These are phyloP conservation scores for Climacium dendroides DNA, from an alignment of 225 moss, liverwort and hornwort genomes.

Conservation along the genomic window DNA sequence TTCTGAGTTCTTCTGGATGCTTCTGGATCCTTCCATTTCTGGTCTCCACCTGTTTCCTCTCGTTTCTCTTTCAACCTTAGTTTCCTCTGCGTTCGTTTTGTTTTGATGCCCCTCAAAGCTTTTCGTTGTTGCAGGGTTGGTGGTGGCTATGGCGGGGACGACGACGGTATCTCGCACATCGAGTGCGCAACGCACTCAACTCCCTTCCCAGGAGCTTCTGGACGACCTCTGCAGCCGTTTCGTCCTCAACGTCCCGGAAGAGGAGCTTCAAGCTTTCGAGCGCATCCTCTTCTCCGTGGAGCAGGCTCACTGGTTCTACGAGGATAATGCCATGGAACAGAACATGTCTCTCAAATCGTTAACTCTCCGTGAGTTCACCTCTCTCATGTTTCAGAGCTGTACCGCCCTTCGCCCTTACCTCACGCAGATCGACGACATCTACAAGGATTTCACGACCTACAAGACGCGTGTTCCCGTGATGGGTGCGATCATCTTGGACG, in stretches of 20 bases:
- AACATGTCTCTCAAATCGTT: conserved; percentile 60
- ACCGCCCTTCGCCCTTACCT: conserved; percentile 78
- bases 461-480: conserved; percentile 95
- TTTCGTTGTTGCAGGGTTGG: not conserved
- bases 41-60: not conserved
- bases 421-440: conserved; percentile 82
- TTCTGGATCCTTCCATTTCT: not conserved
- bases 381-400: conserved; percentile 95
- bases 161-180: not conserved
- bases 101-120: not conserved
- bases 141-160: conserved; percentile 14
- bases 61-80: too few species aligned
- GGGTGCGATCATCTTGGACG: conserved; percentile 86
- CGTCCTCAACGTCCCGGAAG: conserved; percentile 82
- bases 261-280: conserved; percentile 88
- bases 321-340: conserved; percentile 98
- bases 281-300: conserved; percentile 88
- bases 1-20: not conserved
- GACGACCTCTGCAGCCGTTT: conserved; percentile 95
- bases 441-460: conserved; percentile 96
- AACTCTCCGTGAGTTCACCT: conserved; percentile 77
- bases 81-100: not conserved
- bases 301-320: conserved; percentile 99
- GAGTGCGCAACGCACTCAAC: conserved; percentile 40
- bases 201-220: conserved; percentile 83